phyloP scores from a whole-genome alignment of 306 rosid species.

The Vicia faba region DNA sequence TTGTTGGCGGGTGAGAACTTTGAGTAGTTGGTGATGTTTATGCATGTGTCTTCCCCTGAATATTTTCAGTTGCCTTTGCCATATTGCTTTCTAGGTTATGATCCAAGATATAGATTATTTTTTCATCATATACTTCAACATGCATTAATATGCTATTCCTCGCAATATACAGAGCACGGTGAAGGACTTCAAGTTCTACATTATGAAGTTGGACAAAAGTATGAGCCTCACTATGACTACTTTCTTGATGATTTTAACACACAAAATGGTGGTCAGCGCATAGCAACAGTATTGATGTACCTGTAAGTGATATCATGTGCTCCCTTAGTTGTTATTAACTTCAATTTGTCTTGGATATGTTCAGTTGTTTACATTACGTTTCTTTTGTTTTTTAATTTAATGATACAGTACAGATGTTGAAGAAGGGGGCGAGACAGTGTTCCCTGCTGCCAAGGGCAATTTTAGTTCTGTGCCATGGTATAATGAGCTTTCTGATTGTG shows the following conservation, averaged over 20 bases:
- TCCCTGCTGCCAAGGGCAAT: slow-evolving; percentile 95
- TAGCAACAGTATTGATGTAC: slow-evolving; percentile 93
- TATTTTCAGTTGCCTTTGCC: slow-evolving; percentile 27
- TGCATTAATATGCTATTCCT: slow-evolving; percentile 36
- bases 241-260: slow-evolving; percentile 88
- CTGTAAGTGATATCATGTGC: slow-evolving; percentile 65
- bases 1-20: slow-evolving; percentile 14
- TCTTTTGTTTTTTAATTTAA: slow-evolving; percentile 36
- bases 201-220: slow-evolving; percentile 98
- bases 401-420: slow-evolving; percentile 90
- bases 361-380: slow-evolving; percentile 21
- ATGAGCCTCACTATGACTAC: slow-evolving; percentile 97
- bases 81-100: slow-evolving; percentile 9
- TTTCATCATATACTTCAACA: slow-evolving; percentile 28
- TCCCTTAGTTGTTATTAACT: slow-evolving; percentile 30
- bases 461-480: slow-evolving; percentile 94
- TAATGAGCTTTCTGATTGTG: slow-evolving; percentile 95
- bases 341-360: slow-evolving; percentile 14
- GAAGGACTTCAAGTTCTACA: slow-evolving; percentile 99
- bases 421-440: slow-evolving; percentile 99
- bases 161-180: slow-evolving; percentile 75
- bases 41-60: slow-evolving; percentile 3
- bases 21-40: background rate
- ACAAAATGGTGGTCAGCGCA: slow-evolving; percentile 93
- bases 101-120: slow-evolving; percentile 32